Percentiles rank a stretch among this genome's conserved stretches.
Evolutionary conservation across 2,329 filamentous ascomycete genomes (phyloP).

Genomic region (Zymoseptoria passerinii): DNA sequence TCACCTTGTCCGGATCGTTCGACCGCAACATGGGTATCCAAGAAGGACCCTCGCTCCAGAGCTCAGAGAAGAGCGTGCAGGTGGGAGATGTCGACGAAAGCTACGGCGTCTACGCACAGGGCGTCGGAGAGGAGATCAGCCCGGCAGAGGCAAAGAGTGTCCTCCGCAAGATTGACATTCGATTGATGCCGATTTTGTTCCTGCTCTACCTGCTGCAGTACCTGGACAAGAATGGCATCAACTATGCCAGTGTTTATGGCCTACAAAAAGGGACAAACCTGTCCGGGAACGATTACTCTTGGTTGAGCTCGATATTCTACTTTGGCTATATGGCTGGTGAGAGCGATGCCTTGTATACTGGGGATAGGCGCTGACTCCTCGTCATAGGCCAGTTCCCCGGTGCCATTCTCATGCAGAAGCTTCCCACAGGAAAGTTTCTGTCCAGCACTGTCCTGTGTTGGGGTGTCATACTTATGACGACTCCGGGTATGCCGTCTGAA

Average conservation of each 20-base stretch:
- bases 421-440: constrained; percentile 41
- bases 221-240: constrained; percentile 33
- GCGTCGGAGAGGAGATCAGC: constrained; percentile 16
- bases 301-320: constrained; percentile 45
- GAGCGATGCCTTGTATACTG: background rate
- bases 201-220: constrained; percentile 34
- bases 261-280: constrained; percentile 42
- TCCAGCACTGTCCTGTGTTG: constrained; percentile 34
- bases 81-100: constrained; percentile 23
- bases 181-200: constrained; percentile 29
- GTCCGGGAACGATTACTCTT: constrained; percentile 44
- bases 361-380: constrained; percentile 28
- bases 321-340: constrained; percentile 38
- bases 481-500: constrained; percentile 16
- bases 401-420: constrained; percentile 37
- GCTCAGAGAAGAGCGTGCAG: background rate
- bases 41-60: background rate
- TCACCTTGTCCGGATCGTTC: background rate
- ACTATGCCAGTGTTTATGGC: constrained; percentile 44
- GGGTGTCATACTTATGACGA: constrained; percentile 36
- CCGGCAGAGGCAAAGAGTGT: constrained; percentile 24
- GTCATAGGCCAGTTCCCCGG: constrained; percentile 37
- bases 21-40: background rate
- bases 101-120: constrained; percentile 22
- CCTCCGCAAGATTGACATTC: constrained; percentile 30